Conservation (phyloP, 2,329 filamentous ascomycete genomes). For the Leptoxyphium fumago region DNA sequence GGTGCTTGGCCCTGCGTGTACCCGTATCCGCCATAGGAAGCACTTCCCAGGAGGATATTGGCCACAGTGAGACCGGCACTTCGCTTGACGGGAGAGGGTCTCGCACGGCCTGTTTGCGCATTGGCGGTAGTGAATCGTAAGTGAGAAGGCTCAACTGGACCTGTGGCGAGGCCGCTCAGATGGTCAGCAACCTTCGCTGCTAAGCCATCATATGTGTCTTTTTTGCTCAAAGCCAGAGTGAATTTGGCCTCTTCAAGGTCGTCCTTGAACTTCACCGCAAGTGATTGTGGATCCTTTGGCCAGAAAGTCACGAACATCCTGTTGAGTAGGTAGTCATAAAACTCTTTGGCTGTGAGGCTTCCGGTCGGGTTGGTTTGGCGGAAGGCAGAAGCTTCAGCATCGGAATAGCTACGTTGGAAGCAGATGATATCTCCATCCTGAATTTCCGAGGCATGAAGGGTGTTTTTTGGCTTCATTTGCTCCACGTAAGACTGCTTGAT, state of each 20-base stretch:
- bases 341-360: constrained; percentile 26
- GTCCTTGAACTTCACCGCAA: constrained; percentile 18
- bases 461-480: constrained; percentile 77
- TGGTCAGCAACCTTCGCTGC: constrained; percentile 69
- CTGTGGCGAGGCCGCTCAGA: constrained; percentile 30
- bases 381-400: constrained; percentile 17
- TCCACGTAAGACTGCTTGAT: constrained; percentile 99
- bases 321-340: constrained; percentile 87
- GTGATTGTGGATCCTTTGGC: constrained; percentile 37
- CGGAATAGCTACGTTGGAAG: constrained; percentile 56
- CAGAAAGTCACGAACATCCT: constrained; percentile 66
- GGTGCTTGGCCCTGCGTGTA: constrained; percentile 40
- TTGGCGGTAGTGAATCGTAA: constrained; percentile 85
- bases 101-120: constrained; percentile 59
- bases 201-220: constrained; percentile 79
- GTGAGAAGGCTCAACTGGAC: constrained; percentile 61
- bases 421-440: constrained; percentile 96
- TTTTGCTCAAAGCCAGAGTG: constrained; percentile 64
- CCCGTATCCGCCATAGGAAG: constrained; percentile 56
- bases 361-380: constrained; percentile 15
- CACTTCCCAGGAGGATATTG: constrained; percentile 54
- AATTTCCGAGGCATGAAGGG: constrained; percentile 79
- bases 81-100: constrained; percentile 57
- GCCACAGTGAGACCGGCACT: constrained; percentile 53
- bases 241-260: constrained; percentile 48